These are phyloP conservation scores for Henckelia pumila DNA, from an alignment of 257 asterid genomes.

Conservation along the genomic window DNA sequence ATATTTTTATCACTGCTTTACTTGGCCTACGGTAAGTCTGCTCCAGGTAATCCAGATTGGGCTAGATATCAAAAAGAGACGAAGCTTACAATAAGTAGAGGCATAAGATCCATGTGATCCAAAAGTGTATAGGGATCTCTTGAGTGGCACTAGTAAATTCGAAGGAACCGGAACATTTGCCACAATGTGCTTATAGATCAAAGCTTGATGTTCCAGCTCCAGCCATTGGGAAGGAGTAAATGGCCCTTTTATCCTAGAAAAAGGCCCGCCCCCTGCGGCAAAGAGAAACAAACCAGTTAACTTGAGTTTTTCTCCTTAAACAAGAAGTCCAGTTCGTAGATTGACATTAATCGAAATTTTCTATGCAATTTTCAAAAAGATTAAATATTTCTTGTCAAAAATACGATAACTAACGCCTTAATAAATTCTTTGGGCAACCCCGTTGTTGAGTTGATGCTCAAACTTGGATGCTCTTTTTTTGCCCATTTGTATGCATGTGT, in stretches of 20 bases:
- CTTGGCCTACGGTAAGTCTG: neutral
- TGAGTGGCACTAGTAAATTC: conserved; percentile 67
- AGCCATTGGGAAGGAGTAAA: conserved; percentile 90
- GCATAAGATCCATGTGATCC: conserved; percentile 40
- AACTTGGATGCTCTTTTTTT: too few species aligned
- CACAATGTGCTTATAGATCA: conserved; percentile 77
- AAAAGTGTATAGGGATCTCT: conserved; percentile 62
- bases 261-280: conserved; percentile 44
- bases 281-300: conserved; percentile 13
- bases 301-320: too few species aligned
- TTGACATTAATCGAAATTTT: neutral
- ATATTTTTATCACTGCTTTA: neutral
- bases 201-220: conserved; percentile 92
- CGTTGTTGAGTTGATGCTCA: too few species aligned
- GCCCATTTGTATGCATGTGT: neutral
- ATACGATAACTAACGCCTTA: neutral
- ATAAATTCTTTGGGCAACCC: too few species aligned
- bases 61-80: neutral
- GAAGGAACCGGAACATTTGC: conserved; percentile 86
- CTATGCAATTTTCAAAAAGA: neutral
- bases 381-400: neutral
- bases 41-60: neutral
- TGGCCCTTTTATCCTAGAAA: conserved; percentile 61
- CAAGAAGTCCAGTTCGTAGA: neutral
- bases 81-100: conserved; percentile 59